A percentile compares a stretch with the other conserved stretches of the same genome.
Evolutionary conservation across 441 rosid species (phyloP).

Genomic region (Theobroma grandiflorum): DNA sequence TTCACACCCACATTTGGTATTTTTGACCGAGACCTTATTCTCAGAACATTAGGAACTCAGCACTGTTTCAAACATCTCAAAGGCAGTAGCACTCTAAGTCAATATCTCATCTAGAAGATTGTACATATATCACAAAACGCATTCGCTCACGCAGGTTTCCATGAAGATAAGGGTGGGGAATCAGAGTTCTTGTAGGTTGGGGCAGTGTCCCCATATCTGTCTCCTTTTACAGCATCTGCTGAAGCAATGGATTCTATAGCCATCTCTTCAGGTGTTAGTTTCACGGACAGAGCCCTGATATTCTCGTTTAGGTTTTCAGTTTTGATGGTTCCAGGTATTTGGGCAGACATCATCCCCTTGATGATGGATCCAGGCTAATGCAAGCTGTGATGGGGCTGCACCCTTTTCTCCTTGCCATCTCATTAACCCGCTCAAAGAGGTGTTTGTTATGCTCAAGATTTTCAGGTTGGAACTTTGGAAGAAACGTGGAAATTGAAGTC

Average conservation of each 20-base stretch:
- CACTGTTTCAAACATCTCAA: neutral
- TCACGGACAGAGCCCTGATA: slow-evolving; percentile 39
- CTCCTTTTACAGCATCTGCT: slow-evolving; percentile 54
- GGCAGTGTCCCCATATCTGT: slow-evolving; percentile 24
- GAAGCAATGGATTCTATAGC: slow-evolving; percentile 57
- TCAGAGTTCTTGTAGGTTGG: slow-evolving; percentile 45
- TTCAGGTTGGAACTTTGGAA: slow-evolving; percentile 28
- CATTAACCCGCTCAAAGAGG: slow-evolving; percentile 29
- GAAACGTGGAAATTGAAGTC: neutral
- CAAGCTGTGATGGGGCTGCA: slow-evolving; percentile 53
- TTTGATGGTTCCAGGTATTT: slow-evolving; percentile 55
- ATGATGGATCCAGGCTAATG: slow-evolving; percentile 55
- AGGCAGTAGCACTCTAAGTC: neutral
- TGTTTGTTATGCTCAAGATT: slow-evolving; percentile 19
- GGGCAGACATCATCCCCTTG: slow-evolving; percentile 55
- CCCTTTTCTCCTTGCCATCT: slow-evolving; percentile 41
- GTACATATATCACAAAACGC: neutral
- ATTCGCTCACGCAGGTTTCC: slow-evolving; percentile 38
- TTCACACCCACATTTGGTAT: neutral
- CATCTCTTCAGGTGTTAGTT: slow-evolving; percentile 35
- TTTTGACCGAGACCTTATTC: neutral
- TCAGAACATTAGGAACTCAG: neutral
- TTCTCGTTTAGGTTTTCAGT: slow-evolving; percentile 42
- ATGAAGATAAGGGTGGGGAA: slow-evolving; percentile 54
- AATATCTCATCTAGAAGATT: neutral